phyloP scores from a whole-genome alignment of 305 asterid species.

The Plantago rigida region DNA sequence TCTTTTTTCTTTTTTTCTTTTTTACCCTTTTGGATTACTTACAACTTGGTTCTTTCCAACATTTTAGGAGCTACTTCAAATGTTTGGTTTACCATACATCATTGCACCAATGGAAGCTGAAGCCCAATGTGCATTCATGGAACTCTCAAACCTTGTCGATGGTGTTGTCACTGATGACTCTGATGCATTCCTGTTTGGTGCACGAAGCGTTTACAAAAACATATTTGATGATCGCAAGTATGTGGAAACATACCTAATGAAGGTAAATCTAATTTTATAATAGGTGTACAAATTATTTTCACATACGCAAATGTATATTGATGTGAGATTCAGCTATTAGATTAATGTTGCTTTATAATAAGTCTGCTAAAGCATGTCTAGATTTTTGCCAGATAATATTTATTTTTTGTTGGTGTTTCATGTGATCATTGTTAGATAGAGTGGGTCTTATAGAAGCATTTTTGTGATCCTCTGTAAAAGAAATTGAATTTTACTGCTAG shows the following conservation, averaged over 20 bases:
- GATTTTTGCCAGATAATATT: no score
- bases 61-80: conserved; percentile 87
- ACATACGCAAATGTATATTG: no score
- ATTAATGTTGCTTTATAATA: no score
- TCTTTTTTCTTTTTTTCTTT: background rate
- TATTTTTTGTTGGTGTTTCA: no score
- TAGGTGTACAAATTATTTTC: background rate
- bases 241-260: conserved; percentile 90
- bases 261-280: conserved; percentile 36
- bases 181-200: conserved; percentile 87
- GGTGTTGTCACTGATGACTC: conserved; percentile 97
- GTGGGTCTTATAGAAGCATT: background rate
- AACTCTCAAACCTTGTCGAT: conserved; percentile 75
- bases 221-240: conserved; percentile 96
- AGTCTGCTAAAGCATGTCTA: no score
- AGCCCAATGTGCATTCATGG: conserved; percentile 97
- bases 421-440: no score
- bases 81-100: conserved; percentile 92
- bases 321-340: no score
- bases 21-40: conserved; percentile 13
- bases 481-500: no score
- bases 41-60: conserved; percentile 19
- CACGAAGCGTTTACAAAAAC: conserved; percentile 80
- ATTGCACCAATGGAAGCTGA: conserved; percentile 99
- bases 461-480: background rate